phyloP scores from a whole-genome alignment of 2,329 filamentous ascomycete species.

The Fusarium caatingaense region DNA sequence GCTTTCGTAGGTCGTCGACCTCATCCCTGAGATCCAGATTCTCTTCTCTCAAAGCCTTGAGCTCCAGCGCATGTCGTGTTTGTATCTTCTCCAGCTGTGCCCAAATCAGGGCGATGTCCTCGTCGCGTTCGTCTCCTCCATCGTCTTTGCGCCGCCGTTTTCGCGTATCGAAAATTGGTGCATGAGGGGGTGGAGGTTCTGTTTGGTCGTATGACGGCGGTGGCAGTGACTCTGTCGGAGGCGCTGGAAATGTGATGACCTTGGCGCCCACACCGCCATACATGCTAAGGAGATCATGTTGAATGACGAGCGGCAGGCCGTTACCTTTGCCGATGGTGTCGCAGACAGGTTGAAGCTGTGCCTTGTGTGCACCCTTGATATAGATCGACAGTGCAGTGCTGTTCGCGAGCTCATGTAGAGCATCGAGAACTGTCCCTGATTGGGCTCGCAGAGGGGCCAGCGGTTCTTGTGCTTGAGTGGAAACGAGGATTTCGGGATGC shows the following conservation, averaged over 20 bases:
- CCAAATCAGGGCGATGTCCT: constrained; percentile 20
- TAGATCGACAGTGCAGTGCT: constrained; percentile 11
- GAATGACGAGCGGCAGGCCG: background rate
- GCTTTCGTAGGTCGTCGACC: constrained; percentile 6
- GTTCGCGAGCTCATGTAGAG: constrained; percentile 14
- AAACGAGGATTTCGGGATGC: constrained; percentile 5
- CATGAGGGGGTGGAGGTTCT: constrained; percentile 4
- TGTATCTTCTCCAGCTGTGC: constrained; percentile 8
- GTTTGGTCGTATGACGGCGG: constrained; percentile 14
- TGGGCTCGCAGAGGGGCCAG: constrained; percentile 15
- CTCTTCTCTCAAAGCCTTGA: background rate
- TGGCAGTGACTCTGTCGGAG: background rate
- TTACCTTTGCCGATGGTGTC: background rate
- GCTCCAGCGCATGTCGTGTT: background rate
- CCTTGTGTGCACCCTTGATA: background rate
- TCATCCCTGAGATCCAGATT: constrained; percentile 14
- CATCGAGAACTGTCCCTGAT: constrained; percentile 22
- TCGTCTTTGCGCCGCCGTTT: constrained; percentile 11
- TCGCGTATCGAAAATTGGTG: background rate
- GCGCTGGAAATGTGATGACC: background rate
- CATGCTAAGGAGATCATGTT: constrained; percentile 14
- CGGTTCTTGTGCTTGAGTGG: constrained; percentile 16
- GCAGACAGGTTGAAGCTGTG: constrained; percentile 5
- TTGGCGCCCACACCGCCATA: constrained; percentile 21
- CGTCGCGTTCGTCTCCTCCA: constrained; percentile 2